Conservation (phyloP, 2,329 filamentous ascomycete genomes). For the Sporothrix pseudoabietina region DNA sequence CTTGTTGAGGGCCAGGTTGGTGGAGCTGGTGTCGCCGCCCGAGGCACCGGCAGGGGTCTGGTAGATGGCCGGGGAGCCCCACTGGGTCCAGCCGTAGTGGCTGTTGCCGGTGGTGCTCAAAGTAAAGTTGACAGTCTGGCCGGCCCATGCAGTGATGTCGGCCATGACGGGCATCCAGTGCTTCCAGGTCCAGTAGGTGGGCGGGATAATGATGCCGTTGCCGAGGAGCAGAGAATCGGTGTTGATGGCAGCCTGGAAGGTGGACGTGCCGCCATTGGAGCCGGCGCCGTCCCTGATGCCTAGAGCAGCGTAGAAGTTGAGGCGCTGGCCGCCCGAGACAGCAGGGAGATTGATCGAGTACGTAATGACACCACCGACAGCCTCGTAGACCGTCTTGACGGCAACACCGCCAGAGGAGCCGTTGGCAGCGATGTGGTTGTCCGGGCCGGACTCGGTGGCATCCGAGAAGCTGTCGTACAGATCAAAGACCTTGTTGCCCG, state of each 20-base stretch:
- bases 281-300: constrained; percentile 18
- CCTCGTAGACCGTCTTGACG: constrained; percentile 17
- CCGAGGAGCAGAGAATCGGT: not conserved
- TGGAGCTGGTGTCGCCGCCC: not conserved
- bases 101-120: not conserved
- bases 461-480: not conserved
- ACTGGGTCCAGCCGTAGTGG: constrained; percentile 20
- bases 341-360: not conserved
- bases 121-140: not conserved
- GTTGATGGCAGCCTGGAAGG: constrained; percentile 19
- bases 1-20: not conserved
- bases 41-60: not conserved
- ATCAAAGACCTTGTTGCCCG: constrained; percentile 16
- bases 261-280: constrained; percentile 8
- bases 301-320: constrained; percentile 22
- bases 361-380: constrained; percentile 1
- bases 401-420: constrained; percentile 10
- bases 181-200: constrained; percentile 23
- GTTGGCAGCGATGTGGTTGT: constrained; percentile 3
- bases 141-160: constrained; percentile 17
- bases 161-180: constrained; percentile 19
- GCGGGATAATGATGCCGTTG: constrained; percentile 11
- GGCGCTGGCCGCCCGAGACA: not conserved
- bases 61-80: constrained; percentile 16
- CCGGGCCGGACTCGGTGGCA: constrained; percentile 10